Conservation (phyloP, 805 yeast species). For the Starmerella davenportii region DNA sequence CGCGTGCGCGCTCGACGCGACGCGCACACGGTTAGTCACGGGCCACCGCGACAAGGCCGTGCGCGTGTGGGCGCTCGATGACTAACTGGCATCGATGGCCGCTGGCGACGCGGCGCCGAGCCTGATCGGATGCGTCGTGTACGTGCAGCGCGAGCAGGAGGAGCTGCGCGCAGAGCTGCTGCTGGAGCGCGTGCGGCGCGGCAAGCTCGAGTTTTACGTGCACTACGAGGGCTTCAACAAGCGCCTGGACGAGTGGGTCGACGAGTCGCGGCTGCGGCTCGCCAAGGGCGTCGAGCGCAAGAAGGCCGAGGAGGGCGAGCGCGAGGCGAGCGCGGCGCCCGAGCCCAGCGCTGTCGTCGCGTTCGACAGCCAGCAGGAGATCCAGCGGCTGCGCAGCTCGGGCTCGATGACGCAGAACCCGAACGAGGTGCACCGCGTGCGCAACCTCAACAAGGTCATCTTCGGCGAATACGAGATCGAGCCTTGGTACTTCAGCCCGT, state of each 20-base stretch:
- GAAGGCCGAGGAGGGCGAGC: slow-evolving; percentile 25
- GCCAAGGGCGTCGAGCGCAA: slow-evolving; percentile 49
- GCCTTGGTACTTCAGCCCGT: slow-evolving; percentile 98
- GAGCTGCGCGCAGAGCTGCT: slow-evolving; percentile 70
- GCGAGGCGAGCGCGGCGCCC: slow-evolving; percentile 13
- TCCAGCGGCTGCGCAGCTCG: slow-evolving; percentile 76
- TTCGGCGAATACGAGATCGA: slow-evolving; percentile 86
- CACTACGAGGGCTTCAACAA: slow-evolving; percentile 91
- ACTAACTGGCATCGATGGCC: neutral
- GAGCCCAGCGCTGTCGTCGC: slow-evolving; percentile 58
- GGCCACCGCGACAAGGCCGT: slow-evolving; percentile 77
- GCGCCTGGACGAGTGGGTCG: slow-evolving; percentile 91
- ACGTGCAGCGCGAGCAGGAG: slow-evolving; percentile 64
- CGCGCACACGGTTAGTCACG: slow-evolving; percentile 65
- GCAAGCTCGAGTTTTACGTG: slow-evolving; percentile 67
- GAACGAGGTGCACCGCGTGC: slow-evolving; percentile 73
- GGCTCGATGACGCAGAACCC: slow-evolving; percentile 93
- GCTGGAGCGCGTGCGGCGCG: slow-evolving; percentile 55
- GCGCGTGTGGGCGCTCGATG: slow-evolving; percentile 32
- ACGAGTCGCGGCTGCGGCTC: slow-evolving; percentile 50
- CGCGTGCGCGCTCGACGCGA: slow-evolving; percentile 54
- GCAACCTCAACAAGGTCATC: slow-evolving; percentile 60
- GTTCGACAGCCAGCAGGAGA: slow-evolving; percentile 75
- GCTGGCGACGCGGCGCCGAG: neutral
- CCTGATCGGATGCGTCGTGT: slow-evolving; percentile 61